phyloP scores from a whole-genome alignment of 2,329 filamentous ascomycete species.

The Graphiopsis chlorocephala region DNA sequence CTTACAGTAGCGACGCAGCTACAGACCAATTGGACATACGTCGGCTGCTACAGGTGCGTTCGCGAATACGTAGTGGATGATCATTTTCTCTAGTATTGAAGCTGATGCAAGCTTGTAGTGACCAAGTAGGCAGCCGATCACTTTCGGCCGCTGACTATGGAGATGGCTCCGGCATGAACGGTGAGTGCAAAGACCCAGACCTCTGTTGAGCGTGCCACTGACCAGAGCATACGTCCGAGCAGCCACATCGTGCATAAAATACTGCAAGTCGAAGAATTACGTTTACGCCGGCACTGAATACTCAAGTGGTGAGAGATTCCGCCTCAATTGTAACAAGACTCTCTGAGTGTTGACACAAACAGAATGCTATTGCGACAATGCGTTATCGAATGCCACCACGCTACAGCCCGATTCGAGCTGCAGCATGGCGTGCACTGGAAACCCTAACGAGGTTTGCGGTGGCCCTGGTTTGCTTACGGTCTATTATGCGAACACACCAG shows the following conservation, averaged over 20 bases:
- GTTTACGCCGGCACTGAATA: constrained; percentile 30
- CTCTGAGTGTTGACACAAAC: background rate
- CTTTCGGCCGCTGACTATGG: constrained; percentile 17
- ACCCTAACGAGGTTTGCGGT: constrained; percentile 30
- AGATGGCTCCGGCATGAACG: constrained; percentile 22
- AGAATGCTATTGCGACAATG: constrained; percentile 27
- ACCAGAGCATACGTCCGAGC: background rate
- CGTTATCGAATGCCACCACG: constrained; percentile 22
- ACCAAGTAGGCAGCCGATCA: constrained; percentile 19
- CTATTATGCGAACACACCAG: constrained; percentile 26
- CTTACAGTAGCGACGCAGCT: constrained; percentile 10
- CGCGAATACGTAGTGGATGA: background rate
- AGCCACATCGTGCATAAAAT: constrained; percentile 22
- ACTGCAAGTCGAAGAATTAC: constrained; percentile 22
- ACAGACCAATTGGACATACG: constrained; percentile 24
- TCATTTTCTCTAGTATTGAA: background rate
- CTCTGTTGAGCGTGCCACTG: background rate
- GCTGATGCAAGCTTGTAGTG: constrained; percentile 17
- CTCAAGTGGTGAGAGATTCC: background rate
- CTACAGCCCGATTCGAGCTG: constrained; percentile 26
- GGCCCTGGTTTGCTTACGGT: constrained; percentile 25
- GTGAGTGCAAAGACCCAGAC: background rate
- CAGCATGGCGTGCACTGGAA: constrained; percentile 31
- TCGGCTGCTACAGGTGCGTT: constrained; percentile 25
- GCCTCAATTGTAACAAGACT: background rate